phyloP scores from a whole-genome alignment of 441 rosid genomes.

The Erodium moschatum region DNA sequence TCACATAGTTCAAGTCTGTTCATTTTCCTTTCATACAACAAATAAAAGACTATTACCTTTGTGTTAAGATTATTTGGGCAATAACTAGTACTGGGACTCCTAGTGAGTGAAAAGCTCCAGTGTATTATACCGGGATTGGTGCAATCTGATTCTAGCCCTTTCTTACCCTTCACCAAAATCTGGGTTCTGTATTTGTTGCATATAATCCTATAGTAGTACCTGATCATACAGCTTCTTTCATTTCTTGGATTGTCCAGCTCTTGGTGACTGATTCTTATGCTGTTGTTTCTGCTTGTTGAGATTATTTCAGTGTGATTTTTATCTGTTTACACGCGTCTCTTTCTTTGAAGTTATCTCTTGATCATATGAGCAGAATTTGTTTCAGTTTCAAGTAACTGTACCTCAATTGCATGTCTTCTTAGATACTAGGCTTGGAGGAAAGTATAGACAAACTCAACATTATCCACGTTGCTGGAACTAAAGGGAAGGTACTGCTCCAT shows the following conservation, averaged over 20 bases:
- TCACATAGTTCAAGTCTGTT: no score
- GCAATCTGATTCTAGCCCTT: no score
- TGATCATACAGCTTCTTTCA: not conserved
- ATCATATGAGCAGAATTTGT: not conserved
- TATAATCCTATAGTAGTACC: not conserved
- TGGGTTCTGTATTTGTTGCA: not conserved
- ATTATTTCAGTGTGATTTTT: not conserved
- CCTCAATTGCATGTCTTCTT: slow-evolving; percentile 3
- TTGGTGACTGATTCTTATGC: not conserved
- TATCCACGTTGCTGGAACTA: slow-evolving; percentile 89
- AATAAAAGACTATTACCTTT: no score
- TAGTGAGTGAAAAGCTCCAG: no score
- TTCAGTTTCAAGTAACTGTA: not conserved
- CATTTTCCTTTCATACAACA: no score
- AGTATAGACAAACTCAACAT: slow-evolving; percentile 36
- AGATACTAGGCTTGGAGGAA: slow-evolving; percentile 50
- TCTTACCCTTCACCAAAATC: no score
- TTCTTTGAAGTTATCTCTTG: not conserved
- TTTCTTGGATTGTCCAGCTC: not conserved
- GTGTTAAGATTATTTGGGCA: no score
- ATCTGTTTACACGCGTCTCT: slow-evolving; percentile 12
- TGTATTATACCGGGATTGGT: no score
- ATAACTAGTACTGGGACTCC: no score
- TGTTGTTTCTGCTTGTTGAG: not conserved
- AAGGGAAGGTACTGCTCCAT: slow-evolving; percentile 57